Base-by-base conservation (phyloP, 2,329 filamentous ascomycete species). In the Amphichorda felina region DNA sequence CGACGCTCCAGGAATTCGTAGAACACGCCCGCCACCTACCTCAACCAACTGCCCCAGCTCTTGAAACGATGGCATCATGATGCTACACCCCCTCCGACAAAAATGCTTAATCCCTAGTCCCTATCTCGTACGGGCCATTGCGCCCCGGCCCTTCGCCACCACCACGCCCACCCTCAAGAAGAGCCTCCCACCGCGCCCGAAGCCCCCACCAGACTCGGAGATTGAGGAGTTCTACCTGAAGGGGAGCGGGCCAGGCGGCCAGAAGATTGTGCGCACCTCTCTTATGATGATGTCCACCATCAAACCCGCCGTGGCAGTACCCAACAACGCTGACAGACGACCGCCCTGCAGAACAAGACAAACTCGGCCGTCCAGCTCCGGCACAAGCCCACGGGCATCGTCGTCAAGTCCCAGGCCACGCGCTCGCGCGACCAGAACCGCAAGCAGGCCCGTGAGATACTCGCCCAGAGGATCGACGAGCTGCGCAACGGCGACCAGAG, bases 331-430 rank as follows among this genome's bases (percentile, higher is more conserved):
- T 25, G 29, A 16, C 11, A 15, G 22, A 40, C 40, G 27, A 44
- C 32, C 39, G 13, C 13, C 6, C n/a, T n/a, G 33, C 41, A 79
- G 81, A 98, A 98, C 62, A 98, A 98, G 75, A 98, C 91, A 18
- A 87, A 79, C 44, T 95, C 85, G 0, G 89, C 89, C 26, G 89
- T 95, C 3, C 91, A 98, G 55, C 68, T 98, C 25, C 91, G 81
- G 46, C 91, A 98, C 57, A 62, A 82, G 13, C 86, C 89, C 5
- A 94, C 88, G 1, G 89, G 89, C 41, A 76, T 95, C 36, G 88
- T 96, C 11, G 75, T 98, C 43, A 98, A 98, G 62, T 89, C 77
- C 38, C 91, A 98, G 60, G 86, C 81, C 15, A 96, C 91, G 8
- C 79, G 91, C 33, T 93, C 84, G 2, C 76, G 86, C 14, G 73